These are phyloP conservation scores for Stipa capillata DNA, from an alignment of 176 grass and related monocot genomes.

Conservation along the genomic window DNA sequence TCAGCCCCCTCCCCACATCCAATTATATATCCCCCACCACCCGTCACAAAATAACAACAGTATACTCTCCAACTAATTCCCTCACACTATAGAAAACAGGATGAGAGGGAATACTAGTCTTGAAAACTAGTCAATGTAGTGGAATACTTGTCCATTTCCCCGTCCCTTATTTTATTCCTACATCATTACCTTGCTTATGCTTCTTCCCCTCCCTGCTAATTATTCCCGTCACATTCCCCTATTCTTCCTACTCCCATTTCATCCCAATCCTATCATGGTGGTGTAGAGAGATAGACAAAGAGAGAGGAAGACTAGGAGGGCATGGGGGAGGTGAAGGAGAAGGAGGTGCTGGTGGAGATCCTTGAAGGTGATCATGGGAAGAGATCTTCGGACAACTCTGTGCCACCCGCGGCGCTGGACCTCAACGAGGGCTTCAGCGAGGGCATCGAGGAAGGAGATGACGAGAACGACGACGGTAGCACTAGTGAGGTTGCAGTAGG, in stretches of 20 bases:
- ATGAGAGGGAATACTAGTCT: slow-evolving; percentile 48
- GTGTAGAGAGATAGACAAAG: slow-evolving; percentile 19
- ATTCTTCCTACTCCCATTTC: slow-evolving; percentile 53
- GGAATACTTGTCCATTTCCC: slow-evolving; percentile 71
- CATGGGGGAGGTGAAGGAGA: slow-evolving; percentile 45
- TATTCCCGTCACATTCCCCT: slow-evolving; percentile 32
- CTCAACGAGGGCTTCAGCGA: slow-evolving; percentile 55
- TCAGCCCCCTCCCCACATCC: slow-evolving; percentile 1
- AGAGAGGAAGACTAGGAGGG: not conserved
- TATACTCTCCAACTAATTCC: slow-evolving; percentile 50
- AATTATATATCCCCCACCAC: slow-evolving; percentile 3
- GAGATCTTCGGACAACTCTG: slow-evolving; percentile 17
- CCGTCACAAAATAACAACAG: slow-evolving; percentile 33
- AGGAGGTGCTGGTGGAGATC: slow-evolving; percentile 39
- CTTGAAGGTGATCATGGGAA: slow-evolving; percentile 28
- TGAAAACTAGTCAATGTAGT: slow-evolving; percentile 77
- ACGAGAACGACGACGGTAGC: slow-evolving; percentile 10
- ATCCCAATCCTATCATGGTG: slow-evolving; percentile 44
- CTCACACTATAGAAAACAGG: slow-evolving; percentile 33
- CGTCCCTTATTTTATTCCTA: slow-evolving; percentile 34
- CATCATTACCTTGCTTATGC: slow-evolving; percentile 31
- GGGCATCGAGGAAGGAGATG: slow-evolving; percentile 14
- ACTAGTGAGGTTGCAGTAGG: slow-evolving; percentile 27
- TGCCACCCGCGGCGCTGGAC: slow-evolving; percentile 30
- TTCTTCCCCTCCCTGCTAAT: slow-evolving; percentile 26